Percentiles rank a stretch among this genome's conserved stretches.
Evolutionary conservation across 2,329 filamentous ascomycete genomes (phyloP).

Genomic region (Nothophaeocryptopus gaeumannii): DNA sequence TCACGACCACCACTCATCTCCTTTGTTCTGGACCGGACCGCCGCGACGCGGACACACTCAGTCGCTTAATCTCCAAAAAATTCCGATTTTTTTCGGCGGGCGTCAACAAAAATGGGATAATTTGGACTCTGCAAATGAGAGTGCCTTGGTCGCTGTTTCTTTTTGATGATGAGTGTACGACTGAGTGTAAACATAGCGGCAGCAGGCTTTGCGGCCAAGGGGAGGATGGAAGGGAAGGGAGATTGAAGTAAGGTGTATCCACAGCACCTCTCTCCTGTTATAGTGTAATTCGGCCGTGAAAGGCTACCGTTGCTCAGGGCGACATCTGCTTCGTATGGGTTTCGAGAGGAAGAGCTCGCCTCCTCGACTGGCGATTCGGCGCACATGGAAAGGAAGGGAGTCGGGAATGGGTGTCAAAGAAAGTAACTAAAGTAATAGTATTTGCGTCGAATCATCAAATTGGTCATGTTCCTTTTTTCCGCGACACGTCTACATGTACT

Average conservation of each 20-base stretch:
- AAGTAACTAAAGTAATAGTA: slow-evolving; percentile 12
- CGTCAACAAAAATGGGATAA: slow-evolving; percentile 12
- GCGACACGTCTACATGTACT: too few relatives aligned
- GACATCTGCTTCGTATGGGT: not conserved
- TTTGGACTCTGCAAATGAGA: slow-evolving; percentile 3
- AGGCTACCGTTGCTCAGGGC: slow-evolving; percentile 1
- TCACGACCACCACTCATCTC: slow-evolving; percentile 15
- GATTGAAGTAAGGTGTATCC: not conserved
- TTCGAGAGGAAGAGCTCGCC: not conserved
- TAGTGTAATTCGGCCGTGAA: slow-evolving; percentile 3
- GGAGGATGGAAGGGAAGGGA: slow-evolving; percentile 1
- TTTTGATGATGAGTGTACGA: slow-evolving; percentile 19
- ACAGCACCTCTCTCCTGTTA: not conserved
- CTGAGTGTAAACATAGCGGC: slow-evolving; percentile 19
- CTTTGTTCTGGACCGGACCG: slow-evolving; percentile 17
- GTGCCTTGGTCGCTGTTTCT: slow-evolving; percentile 1
- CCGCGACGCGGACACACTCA: slow-evolving; percentile 13
- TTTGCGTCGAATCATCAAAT: slow-evolving; percentile 5
- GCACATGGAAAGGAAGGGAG: slow-evolving; percentile 1
- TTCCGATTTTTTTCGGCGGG: slow-evolving; percentile 9
- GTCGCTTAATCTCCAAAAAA: slow-evolving; percentile 13
- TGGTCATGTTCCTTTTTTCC: too few relatives aligned
- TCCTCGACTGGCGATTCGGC: slow-evolving; percentile 5
- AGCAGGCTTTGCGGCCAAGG: slow-evolving; percentile 7
- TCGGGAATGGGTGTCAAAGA: slow-evolving; percentile 7